A percentile compares a stretch with the other conserved stretches of the same genome.
Evolutionary conservation across 495 filamentous ascomycete genomes (phyloP).

Genomic region (Tuber umbilicatum): DNA sequence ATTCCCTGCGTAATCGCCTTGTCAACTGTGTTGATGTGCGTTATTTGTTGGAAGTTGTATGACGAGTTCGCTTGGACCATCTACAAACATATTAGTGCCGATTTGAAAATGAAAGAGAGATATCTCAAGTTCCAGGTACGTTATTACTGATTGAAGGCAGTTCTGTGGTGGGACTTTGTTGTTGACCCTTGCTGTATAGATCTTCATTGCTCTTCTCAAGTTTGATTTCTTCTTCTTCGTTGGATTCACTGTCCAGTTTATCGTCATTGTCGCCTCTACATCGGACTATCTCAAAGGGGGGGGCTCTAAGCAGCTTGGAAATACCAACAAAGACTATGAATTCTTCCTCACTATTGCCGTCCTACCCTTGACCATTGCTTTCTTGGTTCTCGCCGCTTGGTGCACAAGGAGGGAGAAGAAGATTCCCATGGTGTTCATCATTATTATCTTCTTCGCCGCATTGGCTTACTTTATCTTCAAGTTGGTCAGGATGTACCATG

Average conservation of each 20-base stretch:
- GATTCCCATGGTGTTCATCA: conserved; percentile 67
- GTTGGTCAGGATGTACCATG: conserved; percentile 85
- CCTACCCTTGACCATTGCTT: conserved; percentile 80
- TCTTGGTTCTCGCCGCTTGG: conserved; percentile 75
- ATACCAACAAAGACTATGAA: conserved; percentile 53
- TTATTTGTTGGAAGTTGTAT: conserved; percentile 87
- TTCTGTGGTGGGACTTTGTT: not conserved
- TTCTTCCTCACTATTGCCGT: conserved; percentile 81
- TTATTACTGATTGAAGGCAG: conserved; percentile 16
- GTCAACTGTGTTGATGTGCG: conserved; percentile 61
- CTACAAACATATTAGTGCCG: conserved; percentile 97
- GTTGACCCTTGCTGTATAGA: conserved; percentile 49
- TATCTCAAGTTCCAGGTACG: conserved; percentile 93
- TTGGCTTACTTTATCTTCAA: conserved; percentile 98
- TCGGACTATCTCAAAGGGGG: conserved; percentile 33
- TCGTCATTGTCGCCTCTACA: conserved; percentile 74
- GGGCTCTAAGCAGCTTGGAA: not conserved
- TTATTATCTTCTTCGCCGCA: conserved; percentile 80
- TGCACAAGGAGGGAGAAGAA: conserved; percentile 76
- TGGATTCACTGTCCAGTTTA: conserved; percentile 93
- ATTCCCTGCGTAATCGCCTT: conserved; percentile 78
- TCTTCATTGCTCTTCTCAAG: conserved; percentile 95
- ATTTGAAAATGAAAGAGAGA: conserved; percentile 91
- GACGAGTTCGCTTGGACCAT: conserved; percentile 99
- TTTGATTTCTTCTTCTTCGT: conserved; percentile 99